Conservation (phyloP, 441 rosid genomes). For the Cnidoscolus chayamansa region DNA sequence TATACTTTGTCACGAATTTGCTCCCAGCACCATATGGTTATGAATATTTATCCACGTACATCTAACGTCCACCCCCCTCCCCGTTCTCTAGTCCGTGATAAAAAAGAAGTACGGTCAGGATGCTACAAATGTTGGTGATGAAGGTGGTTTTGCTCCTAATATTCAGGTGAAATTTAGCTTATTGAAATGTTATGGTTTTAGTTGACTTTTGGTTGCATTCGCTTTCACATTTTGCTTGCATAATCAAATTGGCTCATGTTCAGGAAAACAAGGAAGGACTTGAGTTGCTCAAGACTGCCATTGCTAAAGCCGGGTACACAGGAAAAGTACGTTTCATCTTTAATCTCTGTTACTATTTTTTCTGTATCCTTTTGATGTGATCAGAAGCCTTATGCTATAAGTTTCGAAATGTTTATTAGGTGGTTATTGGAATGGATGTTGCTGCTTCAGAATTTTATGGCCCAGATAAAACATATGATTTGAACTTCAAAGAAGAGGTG, state of each 20-base stretch:
- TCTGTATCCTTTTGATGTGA: not conserved
- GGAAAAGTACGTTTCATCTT: constrained; percentile 54
- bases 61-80: not conserved
- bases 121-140: constrained; percentile 97
- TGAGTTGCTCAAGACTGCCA: constrained; percentile 89
- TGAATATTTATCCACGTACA: not conserved
- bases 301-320: constrained; percentile 90
- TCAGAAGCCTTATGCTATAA: constrained; percentile 1
- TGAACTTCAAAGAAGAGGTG: constrained; percentile 97
- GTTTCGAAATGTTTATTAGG: constrained; percentile 37
- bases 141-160: constrained; percentile 97
- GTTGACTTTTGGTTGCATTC: not conserved
- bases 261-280: constrained; percentile 99
- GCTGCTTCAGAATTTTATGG: constrained; percentile 95
- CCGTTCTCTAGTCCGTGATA: constrained; percentile 56
- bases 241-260: constrained; percentile 8
- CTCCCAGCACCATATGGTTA: not conserved
- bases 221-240: constrained; percentile 2
- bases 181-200: not conserved
- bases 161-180: constrained; percentile 53
- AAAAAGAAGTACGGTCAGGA: constrained; percentile 98
- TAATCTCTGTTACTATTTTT: not conserved
- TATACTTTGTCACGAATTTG: not conserved
- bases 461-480: constrained; percentile 72
- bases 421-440: constrained; percentile 98